Conservation (phyloP, 148 eudicot species). For the Silene latifolia region DNA sequence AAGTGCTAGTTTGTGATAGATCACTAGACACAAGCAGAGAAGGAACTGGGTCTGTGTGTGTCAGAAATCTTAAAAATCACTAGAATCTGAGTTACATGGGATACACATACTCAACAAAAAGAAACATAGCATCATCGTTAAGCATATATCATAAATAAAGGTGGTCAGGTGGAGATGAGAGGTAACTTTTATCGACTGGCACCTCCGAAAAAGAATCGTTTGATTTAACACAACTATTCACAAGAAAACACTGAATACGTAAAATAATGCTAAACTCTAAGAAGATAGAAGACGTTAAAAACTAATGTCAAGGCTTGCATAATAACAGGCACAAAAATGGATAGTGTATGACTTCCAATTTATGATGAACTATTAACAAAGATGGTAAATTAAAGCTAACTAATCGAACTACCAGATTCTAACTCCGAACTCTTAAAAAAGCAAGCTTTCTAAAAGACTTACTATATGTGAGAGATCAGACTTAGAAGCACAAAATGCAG, state of each 20-base stretch:
- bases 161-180: background rate
- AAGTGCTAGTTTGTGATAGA: too few species aligned
- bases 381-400: background rate
- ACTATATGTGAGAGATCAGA: background rate
- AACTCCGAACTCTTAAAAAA: background rate
- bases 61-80: background rate
- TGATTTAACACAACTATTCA: background rate
- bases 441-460: background rate
- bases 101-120: background rate
- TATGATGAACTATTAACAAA: background rate
- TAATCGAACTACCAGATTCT: background rate
- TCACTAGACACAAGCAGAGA: background rate
- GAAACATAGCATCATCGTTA: too few species aligned
- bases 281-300: background rate
- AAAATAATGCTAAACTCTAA: background rate
- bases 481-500: conserved; percentile 9
- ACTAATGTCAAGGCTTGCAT: background rate
- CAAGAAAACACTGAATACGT: too few species aligned
- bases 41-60: background rate
- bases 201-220: background rate
- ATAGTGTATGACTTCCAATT: background rate
- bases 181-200: background rate
- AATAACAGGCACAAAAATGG: background rate
- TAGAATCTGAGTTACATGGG: background rate
- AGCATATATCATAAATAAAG: background rate